phyloP scores from a whole-genome alignment of 306 rosid genomes.

The Medicago truncatula region MtrunA17r5.0-ANR NC_053045.1:4474501-4475000 shows the following conservation, averaged over 20 bases:
- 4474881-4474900: constrained; percentile 29
- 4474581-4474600: constrained; percentile 27
- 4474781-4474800: constrained; percentile 24
- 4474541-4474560: constrained; percentile 76
- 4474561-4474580: constrained; percentile 69
- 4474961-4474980: constrained; percentile 18
- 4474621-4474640: constrained; percentile 32
- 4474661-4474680: constrained; percentile 85
- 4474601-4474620: background rate
- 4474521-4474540: constrained; percentile 99
- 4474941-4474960: constrained; percentile 28
- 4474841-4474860: constrained; percentile 16
- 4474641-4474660: constrained; percentile 37
- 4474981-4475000: background rate
- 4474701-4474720: constrained; percentile 69
- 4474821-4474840: background rate
- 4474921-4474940: constrained; percentile 18
- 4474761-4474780: constrained; percentile 69
- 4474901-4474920: constrained; percentile 26
- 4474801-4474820: background rate
- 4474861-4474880: constrained; percentile 17
- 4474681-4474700: constrained; percentile 89
- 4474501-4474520: constrained; percentile 74
- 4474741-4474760: constrained; percentile 91
- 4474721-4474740: constrained; percentile 71